Percentiles rank a stretch among this genome's conserved stretches.
Conservation (phyloP, 192 early-diverging fungal genomes). For the Lobulomyces angularis region DNA sequence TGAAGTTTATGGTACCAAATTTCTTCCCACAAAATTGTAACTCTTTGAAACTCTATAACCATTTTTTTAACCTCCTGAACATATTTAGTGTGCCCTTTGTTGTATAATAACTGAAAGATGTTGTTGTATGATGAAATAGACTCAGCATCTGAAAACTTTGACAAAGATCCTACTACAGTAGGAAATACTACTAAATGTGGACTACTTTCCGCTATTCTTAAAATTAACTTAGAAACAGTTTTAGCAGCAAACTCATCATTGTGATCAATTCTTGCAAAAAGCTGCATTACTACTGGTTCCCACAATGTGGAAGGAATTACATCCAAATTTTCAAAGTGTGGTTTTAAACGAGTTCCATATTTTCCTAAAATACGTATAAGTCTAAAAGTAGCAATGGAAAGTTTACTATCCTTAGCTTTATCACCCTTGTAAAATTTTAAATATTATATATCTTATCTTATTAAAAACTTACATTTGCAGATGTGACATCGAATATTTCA, state of each 20-base stretch:
- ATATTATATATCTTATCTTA: constrained; percentile 12
- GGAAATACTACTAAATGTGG: constrained; percentile 61
- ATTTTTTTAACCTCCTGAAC: constrained; percentile 39
- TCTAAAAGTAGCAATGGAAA: constrained; percentile 42
- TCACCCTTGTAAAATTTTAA: constrained; percentile 8
- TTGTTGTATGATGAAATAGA: neutral
- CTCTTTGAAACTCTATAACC: constrained; percentile 49
- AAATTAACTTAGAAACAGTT: constrained; percentile 37
- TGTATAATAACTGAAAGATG: constrained; percentile 5
- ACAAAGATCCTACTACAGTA: constrained; percentile 40
- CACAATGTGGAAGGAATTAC: constrained; percentile 33
- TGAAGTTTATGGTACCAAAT: constrained; percentile 59
- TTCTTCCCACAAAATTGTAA: constrained; percentile 77
- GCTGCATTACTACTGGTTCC: constrained; percentile 59
- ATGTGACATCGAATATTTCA: no score
- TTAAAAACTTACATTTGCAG: neutral
- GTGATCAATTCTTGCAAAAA: constrained; percentile 60
- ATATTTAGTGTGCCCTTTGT: neutral
- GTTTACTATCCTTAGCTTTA: constrained; percentile 25
- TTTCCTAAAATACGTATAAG: constrained; percentile 50
- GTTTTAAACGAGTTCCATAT: constrained; percentile 39
- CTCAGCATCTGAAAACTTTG: constrained; percentile 3
- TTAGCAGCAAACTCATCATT: constrained; percentile 41
- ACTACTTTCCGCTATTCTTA: constrained; percentile 39
- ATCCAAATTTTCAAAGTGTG: constrained; percentile 17